Conservation (phyloP, 768 basidiomycete species). For the Neoboletus brunneissimus region DNA sequence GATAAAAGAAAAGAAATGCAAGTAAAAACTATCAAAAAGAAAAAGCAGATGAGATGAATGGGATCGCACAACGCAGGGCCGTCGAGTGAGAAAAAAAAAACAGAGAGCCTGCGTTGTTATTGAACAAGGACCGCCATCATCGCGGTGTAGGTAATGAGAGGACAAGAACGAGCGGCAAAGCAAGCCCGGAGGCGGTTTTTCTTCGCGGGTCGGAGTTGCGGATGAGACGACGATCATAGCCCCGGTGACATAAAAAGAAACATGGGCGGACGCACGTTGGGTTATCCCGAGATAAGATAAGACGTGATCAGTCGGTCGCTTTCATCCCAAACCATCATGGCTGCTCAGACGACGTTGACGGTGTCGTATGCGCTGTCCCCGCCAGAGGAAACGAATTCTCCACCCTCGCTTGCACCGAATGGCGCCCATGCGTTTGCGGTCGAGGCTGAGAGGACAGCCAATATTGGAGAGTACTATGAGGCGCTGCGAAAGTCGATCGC, state of each 20-base stretch:
- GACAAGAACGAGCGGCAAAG: not conserved
- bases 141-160: slow-evolving; percentile 9
- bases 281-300: slow-evolving; percentile 25
- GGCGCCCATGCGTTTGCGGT: slow-evolving; percentile 28
- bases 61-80: slow-evolving; percentile 20
- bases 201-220: slow-evolving; percentile 13
- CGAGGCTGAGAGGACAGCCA: slow-evolving; percentile 15
- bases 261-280: slow-evolving; percentile 4
- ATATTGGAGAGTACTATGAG: slow-evolving; percentile 42
- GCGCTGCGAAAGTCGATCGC: slow-evolving; percentile 48
- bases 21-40: slow-evolving; percentile 2
- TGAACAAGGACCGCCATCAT: slow-evolving; percentile 52
- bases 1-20: not conserved
- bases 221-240: not conserved
- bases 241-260: not conserved
- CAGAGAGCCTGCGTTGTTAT: slow-evolving; percentile 48
- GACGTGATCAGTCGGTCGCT: not conserved
- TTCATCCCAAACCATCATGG: slow-evolving; percentile 14
- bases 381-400: slow-evolving; percentile 16
- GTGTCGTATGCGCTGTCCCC: slow-evolving; percentile 23
- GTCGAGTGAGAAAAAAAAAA: slow-evolving; percentile 3
- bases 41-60: not conserved
- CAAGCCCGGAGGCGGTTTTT: not conserved
- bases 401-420: slow-evolving; percentile 20
- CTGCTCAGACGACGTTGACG: slow-evolving; percentile 13